These are phyloP conservation scores for Barnettozyma hawaiiensis DNA, from an alignment of 1,139 yeast genomes.

Conservation along the genomic window DNA sequence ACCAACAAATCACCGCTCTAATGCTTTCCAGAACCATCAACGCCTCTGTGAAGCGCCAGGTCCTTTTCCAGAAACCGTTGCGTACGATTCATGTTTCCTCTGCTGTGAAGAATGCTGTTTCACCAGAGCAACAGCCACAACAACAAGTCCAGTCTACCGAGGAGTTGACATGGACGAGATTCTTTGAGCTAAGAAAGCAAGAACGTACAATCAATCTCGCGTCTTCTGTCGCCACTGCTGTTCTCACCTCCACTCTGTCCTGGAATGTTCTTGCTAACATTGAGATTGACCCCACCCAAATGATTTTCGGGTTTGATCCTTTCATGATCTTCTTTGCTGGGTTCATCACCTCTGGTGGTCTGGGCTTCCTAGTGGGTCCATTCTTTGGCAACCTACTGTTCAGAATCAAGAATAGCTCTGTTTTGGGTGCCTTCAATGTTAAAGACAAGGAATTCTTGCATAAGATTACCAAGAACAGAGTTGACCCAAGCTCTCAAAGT, in stretches of 20 bases:
- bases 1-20: background rate
- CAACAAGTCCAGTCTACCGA: background rate
- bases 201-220: slow-evolving; percentile 65
- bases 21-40: slow-evolving; percentile 10
- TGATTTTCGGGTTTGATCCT: slow-evolving; percentile 82
- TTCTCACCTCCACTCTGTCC: slow-evolving; percentile 63
- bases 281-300: slow-evolving; percentile 78
- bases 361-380: slow-evolving; percentile 85
- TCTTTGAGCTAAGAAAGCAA: slow-evolving; percentile 67
- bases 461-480: slow-evolving; percentile 72
- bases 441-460: slow-evolving; percentile 73
- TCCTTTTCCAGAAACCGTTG: background rate
- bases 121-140: background rate
- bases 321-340: slow-evolving; percentile 68
- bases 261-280: slow-evolving; percentile 74
- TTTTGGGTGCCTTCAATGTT: slow-evolving; percentile 40
- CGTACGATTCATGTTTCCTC: slow-evolving; percentile 2
- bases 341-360: slow-evolving; percentile 60
- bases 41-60: slow-evolving; percentile 9
- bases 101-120: background rate
- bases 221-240: slow-evolving; percentile 63
- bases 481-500: slow-evolving; percentile 90
- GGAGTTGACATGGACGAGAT: slow-evolving; percentile 60
- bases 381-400: slow-evolving; percentile 68
- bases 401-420: slow-evolving; percentile 45